Evolutionary conservation across 257 asterid genomes (phyloP).

Genomic region (Solanum arcanum): DNA sequence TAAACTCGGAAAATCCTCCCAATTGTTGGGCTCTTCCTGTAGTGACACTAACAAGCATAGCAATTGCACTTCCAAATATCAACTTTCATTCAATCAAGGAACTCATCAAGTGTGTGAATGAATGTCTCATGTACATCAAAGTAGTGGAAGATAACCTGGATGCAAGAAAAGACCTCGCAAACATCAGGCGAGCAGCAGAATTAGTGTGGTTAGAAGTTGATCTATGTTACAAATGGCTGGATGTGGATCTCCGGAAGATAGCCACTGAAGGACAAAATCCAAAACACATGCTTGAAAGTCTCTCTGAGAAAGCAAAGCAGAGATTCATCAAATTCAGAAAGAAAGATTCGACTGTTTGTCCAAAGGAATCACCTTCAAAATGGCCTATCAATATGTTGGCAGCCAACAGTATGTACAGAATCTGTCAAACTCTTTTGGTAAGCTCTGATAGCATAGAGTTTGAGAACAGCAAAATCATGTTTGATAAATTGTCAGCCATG

Average conservation of each 20-base stretch:
- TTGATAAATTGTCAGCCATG: constrained; percentile 33
- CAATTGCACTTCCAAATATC: constrained; percentile 32
- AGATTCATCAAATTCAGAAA: constrained; percentile 30
- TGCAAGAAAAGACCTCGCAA: constrained; percentile 15
- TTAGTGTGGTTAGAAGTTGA: constrained; percentile 53
- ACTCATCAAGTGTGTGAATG: constrained; percentile 31
- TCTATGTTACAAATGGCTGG: constrained; percentile 56
- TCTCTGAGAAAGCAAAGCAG: constrained; percentile 39
- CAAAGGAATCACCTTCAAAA: constrained; percentile 29
- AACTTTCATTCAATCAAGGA: constrained; percentile 22
- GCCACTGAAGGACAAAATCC: constrained; percentile 25
- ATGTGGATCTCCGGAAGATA: constrained; percentile 41
- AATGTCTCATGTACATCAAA: constrained; percentile 45
- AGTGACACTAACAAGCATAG: constrained; percentile 71
- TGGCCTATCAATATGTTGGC: constrained; percentile 64
- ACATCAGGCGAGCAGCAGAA: constrained; percentile 58
- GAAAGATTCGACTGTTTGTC: constrained; percentile 16
- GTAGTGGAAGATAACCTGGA: constrained; percentile 38
- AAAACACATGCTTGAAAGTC: constrained; percentile 30
- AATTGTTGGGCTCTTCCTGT: constrained; percentile 89
- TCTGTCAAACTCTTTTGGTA: constrained; percentile 52
- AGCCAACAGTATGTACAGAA: constrained; percentile 71
- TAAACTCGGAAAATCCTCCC: constrained; percentile 53
- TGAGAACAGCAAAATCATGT: constrained; percentile 21
- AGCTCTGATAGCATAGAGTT: constrained; percentile 6